Percentiles rank a stretch among this genome's conserved stretches.
Conservation (phyloP, 2,329 filamentous ascomycete species). For the Aspergillus arachidicola region DNA sequence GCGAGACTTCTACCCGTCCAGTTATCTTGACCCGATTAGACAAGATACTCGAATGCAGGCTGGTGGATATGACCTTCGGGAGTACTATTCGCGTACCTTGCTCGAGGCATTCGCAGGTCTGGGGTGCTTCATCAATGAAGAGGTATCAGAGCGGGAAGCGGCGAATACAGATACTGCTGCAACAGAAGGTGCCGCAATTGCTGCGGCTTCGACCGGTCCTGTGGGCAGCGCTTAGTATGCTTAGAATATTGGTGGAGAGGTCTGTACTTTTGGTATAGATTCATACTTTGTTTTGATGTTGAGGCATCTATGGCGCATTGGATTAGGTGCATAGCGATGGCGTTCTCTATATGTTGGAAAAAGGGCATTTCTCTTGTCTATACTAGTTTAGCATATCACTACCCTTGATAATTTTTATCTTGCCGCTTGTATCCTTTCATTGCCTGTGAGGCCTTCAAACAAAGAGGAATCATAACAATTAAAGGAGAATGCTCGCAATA, state of each 20-base stretch:
- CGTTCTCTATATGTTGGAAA: constrained; percentile 10
- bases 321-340: constrained; percentile 21
- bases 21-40: constrained; percentile 69
- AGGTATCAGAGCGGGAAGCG: constrained; percentile 48
- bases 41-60: constrained; percentile 68
- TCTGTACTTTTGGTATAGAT: neutral
- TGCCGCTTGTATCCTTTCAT: neutral
- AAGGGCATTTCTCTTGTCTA: neutral
- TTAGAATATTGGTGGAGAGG: neutral
- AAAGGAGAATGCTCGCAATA: neutral
- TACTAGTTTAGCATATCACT: neutral
- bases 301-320: neutral
- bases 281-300: neutral
- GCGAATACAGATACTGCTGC: constrained; percentile 26
- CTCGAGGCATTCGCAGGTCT: constrained; percentile 89
- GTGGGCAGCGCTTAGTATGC: neutral
- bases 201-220: constrained; percentile 18
- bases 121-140: constrained; percentile 83
- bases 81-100: constrained; percentile 79
- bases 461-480: neutral
- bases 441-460: neutral
- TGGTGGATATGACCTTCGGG: constrained; percentile 79
- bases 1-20: constrained; percentile 71
- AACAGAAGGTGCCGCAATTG: constrained; percentile 34
- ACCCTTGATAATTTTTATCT: neutral